Evolutionary conservation across 129 eudicot species (phyloP).

Genomic region (Pittosporum tobira): DNA sequence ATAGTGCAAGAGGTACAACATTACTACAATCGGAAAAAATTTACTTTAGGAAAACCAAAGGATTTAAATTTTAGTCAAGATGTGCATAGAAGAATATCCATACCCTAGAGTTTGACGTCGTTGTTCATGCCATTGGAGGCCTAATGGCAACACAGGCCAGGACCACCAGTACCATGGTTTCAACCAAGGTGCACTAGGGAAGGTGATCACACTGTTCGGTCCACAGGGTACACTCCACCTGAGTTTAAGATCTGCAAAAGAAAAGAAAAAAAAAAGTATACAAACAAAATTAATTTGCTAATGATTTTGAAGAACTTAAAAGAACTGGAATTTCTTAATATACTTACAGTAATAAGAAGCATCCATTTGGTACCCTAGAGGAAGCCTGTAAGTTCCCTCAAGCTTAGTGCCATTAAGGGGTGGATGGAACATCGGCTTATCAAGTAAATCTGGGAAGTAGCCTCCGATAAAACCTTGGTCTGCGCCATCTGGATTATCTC

Average conservation of each 20-base stretch:
- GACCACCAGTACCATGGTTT: slow-evolving; percentile 99
- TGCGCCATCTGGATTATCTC: slow-evolving; percentile 70
- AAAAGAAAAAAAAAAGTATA: neutral
- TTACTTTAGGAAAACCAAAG: no score
- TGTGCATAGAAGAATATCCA: neutral
- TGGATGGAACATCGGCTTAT: slow-evolving; percentile 72
- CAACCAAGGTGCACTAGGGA: slow-evolving; percentile 86
- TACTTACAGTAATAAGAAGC: slow-evolving; percentile 86
- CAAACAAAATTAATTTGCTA: no score
- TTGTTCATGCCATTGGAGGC: slow-evolving; percentile 80
- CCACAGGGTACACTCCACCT: slow-evolving; percentile 98
- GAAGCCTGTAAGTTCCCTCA: slow-evolving; percentile 68
- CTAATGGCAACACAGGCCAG: slow-evolving; percentile 87
- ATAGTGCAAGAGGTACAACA: no score
- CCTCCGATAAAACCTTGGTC: slow-evolving; percentile 90
- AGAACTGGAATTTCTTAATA: neutral
- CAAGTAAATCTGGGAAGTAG: slow-evolving; percentile 73
- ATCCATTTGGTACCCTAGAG: slow-evolving; percentile 96
- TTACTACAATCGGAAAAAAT: no score
- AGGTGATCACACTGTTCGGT: slow-evolving; percentile 87
- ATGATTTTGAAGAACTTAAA: neutral
- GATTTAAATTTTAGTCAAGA: no score
- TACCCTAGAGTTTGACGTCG: slow-evolving; percentile 82
- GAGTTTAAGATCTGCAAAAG: slow-evolving; percentile 55
- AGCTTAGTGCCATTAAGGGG: slow-evolving; percentile 56